phyloP scores from a whole-genome alignment of 805 yeast species.

The Pichia kluyveri region DNA sequence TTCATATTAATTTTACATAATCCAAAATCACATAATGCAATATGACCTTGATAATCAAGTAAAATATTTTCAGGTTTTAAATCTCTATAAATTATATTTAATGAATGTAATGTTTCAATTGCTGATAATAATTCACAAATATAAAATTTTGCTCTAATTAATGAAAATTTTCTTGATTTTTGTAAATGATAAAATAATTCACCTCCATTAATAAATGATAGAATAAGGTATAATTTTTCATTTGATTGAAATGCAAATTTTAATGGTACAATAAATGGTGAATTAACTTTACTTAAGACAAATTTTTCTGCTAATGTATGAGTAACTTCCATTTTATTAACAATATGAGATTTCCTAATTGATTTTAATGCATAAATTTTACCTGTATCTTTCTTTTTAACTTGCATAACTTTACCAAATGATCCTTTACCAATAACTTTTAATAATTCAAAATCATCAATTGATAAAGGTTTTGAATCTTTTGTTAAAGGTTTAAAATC shows the following conservation, averaged over 20 bases:
- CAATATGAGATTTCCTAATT: slow-evolving; percentile 87
- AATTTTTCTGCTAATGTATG: slow-evolving; percentile 96
- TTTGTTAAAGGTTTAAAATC: slow-evolving; percentile 29
- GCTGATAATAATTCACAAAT: slow-evolving; percentile 93
- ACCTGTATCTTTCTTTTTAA: slow-evolving; percentile 87
- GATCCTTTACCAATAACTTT: slow-evolving; percentile 98
- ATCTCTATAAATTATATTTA: slow-evolving; percentile 91
- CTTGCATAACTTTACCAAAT: slow-evolving; percentile 98
- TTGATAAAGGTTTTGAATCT: slow-evolving; percentile 47
- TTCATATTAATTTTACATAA: slow-evolving; percentile 93
- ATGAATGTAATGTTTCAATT: slow-evolving; percentile 80
- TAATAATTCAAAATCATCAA: slow-evolving; percentile 86
- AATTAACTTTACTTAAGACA: slow-evolving; percentile 83
- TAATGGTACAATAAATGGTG: slow-evolving; percentile 93
- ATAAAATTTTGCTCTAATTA: slow-evolving; percentile 86
- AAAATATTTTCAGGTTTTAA: slow-evolving; percentile 93
- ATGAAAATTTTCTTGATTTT: slow-evolving; percentile 78
- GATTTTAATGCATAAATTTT: slow-evolving; percentile 94
- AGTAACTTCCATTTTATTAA: slow-evolving; percentile 87
- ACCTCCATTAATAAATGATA: slow-evolving; percentile 94
- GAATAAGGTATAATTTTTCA: slow-evolving; percentile 84
- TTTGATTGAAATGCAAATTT: slow-evolving; percentile 96
- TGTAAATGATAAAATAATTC: slow-evolving; percentile 93
- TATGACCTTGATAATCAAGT: slow-evolving; percentile 93
- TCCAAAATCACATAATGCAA: slow-evolving; percentile 96